These are phyloP conservation scores for Backusella luteola DNA, from an alignment of 192 early-diverging fungal genomes.

Conservation along the genomic window DNA sequence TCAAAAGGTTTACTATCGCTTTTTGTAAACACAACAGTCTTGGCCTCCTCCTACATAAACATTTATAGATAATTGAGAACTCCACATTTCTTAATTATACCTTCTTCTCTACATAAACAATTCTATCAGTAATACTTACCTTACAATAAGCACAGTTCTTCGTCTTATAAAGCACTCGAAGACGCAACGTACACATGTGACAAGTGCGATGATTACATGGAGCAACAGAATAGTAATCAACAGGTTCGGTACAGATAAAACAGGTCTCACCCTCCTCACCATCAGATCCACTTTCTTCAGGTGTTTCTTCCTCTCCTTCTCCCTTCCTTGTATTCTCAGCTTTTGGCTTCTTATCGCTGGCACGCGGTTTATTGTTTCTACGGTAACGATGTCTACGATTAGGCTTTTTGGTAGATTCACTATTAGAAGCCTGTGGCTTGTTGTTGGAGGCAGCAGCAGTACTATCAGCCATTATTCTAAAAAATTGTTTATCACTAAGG, in stretches of 20 bases:
- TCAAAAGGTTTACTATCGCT: slow-evolving; percentile 55
- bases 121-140: slow-evolving; percentile 38
- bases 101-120: neutral
- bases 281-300: slow-evolving; percentile 6
- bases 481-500: neutral
- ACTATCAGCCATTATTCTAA: neutral
- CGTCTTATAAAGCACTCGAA: slow-evolving; percentile 86
- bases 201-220: slow-evolving; percentile 94
- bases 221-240: slow-evolving; percentile 79
- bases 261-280: slow-evolving; percentile 54
- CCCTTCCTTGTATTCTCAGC: neutral
- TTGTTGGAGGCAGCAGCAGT: neutral
- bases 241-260: slow-evolving; percentile 87
- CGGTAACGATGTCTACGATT: neutral
- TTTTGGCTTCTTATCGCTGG: slow-evolving; percentile 3
- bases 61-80: neutral
- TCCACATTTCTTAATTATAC: neutral
- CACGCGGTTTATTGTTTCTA: neutral
- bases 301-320: slow-evolving; percentile 15
- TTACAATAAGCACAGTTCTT: slow-evolving; percentile 91
- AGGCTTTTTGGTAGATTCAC: neutral
- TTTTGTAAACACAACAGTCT: slow-evolving; percentile 75
- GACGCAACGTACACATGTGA: slow-evolving; percentile 86
- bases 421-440: neutral
- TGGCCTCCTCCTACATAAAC: slow-evolving; percentile 65